A percentile compares a stretch with the other conserved stretches of the same genome.
These are phyloP conservation scores for Colletotrichum orchidophilum DNA, from an alignment of 2,329 filamentous ascomycete species.

Conservation along the genomic window DNA sequence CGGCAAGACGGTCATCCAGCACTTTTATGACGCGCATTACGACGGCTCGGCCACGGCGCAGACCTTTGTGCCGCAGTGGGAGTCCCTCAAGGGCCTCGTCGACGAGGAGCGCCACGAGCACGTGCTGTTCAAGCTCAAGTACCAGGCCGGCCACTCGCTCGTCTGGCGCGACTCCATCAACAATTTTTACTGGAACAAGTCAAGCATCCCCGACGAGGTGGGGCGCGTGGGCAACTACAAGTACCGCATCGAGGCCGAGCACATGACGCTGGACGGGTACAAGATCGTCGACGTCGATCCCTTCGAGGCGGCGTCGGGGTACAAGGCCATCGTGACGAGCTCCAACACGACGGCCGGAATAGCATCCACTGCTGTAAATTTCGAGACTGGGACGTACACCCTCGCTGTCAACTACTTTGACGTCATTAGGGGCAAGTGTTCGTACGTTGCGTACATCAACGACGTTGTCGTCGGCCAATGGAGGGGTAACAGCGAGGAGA, in stretches of 20 bases:
- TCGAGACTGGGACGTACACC: conserved; percentile 65
- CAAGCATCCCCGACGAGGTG: conserved; percentile 65
- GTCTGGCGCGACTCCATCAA: conserved; percentile 76
- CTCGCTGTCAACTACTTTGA: conserved; percentile 75
- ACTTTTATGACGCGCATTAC: conserved; percentile 73
- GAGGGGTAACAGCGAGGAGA: conserved; percentile 68
- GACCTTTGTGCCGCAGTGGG: conserved; percentile 64
- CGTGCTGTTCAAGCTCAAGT: conserved; percentile 66
- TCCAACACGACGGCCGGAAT: conserved; percentile 60
- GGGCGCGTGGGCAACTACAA: conserved; percentile 68
- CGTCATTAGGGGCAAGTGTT: conserved; percentile 64
- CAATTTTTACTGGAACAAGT: conserved; percentile 70
- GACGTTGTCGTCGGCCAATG: conserved; percentile 63
- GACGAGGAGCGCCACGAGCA: conserved; percentile 69
- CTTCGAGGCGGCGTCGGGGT: conserved; percentile 64
- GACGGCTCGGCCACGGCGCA: conserved; percentile 68
- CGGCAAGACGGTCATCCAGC: conserved; percentile 74
- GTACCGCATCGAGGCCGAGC: conserved; percentile 75
- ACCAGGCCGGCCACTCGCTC: conserved; percentile 75
- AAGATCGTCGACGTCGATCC: conserved; percentile 61
- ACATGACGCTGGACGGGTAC: conserved; percentile 70
- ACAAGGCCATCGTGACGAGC: conserved; percentile 63
- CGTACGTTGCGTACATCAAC: conserved; percentile 65
- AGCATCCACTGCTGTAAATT: conserved; percentile 55
- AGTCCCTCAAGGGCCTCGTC: conserved; percentile 62